Base-by-base conservation (phyloP, 371 early-diverging fungal genomes). In the Parasitella parasitica region DNA sequence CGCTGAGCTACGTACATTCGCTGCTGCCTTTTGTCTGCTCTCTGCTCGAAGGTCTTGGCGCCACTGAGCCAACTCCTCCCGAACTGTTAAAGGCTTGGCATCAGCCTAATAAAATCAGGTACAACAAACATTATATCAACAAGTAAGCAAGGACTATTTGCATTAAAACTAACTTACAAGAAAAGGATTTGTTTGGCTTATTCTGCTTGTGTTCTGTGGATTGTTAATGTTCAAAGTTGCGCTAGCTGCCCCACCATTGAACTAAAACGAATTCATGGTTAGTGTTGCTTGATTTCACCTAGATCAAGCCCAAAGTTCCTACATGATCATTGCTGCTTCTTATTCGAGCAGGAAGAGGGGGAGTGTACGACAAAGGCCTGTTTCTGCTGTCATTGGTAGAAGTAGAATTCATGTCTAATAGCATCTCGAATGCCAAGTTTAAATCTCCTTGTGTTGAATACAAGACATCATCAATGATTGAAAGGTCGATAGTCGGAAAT, bases 61-160 rank as follows among this genome's bases (percentile, higher is more conserved):
- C 68, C 68, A 68, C 35, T 63, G 59, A 28, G 59, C 60, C 24
- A 68, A 24, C 30, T 68, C 68, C 46, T 68, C 59, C n/a, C 68
- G 38, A 4, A 68, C 63, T 13, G 68, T 63, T 18, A 63, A 59
- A 49, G 63, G 59, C 57, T 58, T 62, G 58, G 59, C 34, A 35
- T 16, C 27, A 32, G 24, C 22, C 46, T 46, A 22, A 46, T 9
- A 46, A 24, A 24, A 22, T 46, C 46, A 46, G 46, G 46, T 6
- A 24, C 46, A 37, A 36, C 13, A 49, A 7, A 50, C 27, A 16
- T 12, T 50, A 16, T 6, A 30, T 50, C 9, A 50, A n/a, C 6
- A 27, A 5, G 30, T 13, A 4, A 26, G 7, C n/a, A 22, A 54
- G 4, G 11, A 32, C 11, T 32, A 11, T 3, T 32, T 32, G 32